Base-by-base conservation (phyloP, 345 rosid species). In the Erysimum cheiranthoides region DNA sequence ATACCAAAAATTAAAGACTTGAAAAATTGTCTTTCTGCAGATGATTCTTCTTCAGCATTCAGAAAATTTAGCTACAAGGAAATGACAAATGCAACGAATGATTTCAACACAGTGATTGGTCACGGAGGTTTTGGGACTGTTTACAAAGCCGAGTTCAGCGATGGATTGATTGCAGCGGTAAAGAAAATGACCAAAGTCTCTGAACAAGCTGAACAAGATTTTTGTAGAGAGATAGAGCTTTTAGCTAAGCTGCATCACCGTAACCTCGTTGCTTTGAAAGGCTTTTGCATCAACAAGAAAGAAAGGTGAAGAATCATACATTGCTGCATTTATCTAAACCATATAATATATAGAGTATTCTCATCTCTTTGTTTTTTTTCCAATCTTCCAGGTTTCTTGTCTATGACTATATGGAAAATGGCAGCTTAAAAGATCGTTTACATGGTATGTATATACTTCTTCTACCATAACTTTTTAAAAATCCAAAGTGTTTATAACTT, bases 221-320 rank as follows among this genome's bases (percentile, higher is more conserved):
- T 92, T 82, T 92, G 87, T 74, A 83, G 87, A 82, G 98, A 94
- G 84, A 84, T 94, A 52, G 97, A 92, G 83, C 96, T 94, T 74
- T 91, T 94, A 76, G 93, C 97, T 51, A 86, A 88, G 82, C 82
- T 94, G 18, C 98, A 94, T 84, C 98, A 94, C 66, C 97, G 97
- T 34, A 97, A 94, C 82, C 95, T 94, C 13, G 95, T 94, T 64
- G 66, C 95, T 74, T 86, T 94, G 28, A 87, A 82, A 85, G 98
- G 98, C 58, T 94, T 94, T 71, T 94, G 97, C 83, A 81, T 82
- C 39, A 77, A 85, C 65, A 94, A 85, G 36, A 80, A 52, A 56
- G 92, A 90, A 81, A 92, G 97, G 97, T 94, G 30, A 77, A 25
- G 42, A 85, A 71, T 63, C 59, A 54, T 27, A 3, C 76, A 45